A percentile compares a stretch with the other conserved stretches of the same genome.
Evolutionary conservation across 2,329 filamentous ascomycete species (phyloP).

Genomic region (Calonectria multiphialidica): DNA sequence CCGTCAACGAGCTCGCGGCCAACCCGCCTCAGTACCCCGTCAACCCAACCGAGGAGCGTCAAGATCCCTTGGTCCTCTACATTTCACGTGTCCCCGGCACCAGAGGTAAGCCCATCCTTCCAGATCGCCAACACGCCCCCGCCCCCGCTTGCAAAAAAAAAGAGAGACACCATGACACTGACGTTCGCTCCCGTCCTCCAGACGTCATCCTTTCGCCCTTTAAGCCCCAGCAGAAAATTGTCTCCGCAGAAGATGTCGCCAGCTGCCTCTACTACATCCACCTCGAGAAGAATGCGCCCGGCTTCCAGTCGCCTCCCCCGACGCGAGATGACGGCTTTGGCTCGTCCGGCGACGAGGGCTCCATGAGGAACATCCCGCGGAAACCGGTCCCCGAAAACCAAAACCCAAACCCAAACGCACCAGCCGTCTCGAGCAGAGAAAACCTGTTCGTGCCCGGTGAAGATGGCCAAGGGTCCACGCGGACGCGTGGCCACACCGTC

Average conservation of each 20-base stretch:
- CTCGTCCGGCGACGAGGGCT: constrained; percentile 59
- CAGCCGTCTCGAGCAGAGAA: constrained; percentile 40
- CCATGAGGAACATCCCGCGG: constrained; percentile 60
- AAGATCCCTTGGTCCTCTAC: constrained; percentile 85
- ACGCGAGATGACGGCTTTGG: constrained; percentile 47
- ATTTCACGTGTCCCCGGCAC: constrained; percentile 94
- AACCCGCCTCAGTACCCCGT: constrained; percentile 90
- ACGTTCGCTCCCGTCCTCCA: constrained; percentile 49
- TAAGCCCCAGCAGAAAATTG: constrained; percentile 89
- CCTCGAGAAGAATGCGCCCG: constrained; percentile 67
- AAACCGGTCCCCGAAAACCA: constrained; percentile 62
- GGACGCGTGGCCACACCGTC: constrained; percentile 36
- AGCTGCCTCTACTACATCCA: constrained; percentile 94
- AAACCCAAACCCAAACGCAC: constrained; percentile 43
- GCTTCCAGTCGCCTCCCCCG: constrained; percentile 52
- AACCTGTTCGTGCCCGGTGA: constrained; percentile 32
- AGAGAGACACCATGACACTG: constrained; percentile 27
- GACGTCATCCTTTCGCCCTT: constrained; percentile 93
- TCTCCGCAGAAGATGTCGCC: constrained; percentile 87
- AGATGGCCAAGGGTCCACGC: constrained; percentile 24
- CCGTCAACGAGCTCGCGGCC: constrained; percentile 83
- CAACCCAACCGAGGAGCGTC: constrained; percentile 76
- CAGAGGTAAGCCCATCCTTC: constrained; percentile 69
- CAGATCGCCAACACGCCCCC: constrained; percentile 2
- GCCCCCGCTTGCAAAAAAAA: constrained; percentile 20